Percentiles rank a stretch among this genome's conserved stretches.
Evolutionary conservation across 2,329 filamentous ascomycete species (phyloP).

Genomic region (Botrytis medusae): DNA sequence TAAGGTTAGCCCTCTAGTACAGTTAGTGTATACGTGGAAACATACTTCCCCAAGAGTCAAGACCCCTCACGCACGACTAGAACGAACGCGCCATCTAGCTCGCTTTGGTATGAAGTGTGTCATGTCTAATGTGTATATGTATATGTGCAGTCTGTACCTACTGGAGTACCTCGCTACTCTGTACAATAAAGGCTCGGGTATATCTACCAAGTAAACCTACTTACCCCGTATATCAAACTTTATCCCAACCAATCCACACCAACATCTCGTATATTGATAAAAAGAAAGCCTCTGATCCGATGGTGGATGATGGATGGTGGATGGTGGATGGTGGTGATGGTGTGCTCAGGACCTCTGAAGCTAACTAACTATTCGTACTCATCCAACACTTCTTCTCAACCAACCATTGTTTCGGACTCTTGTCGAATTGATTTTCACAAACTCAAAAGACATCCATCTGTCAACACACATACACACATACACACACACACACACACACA

Average conservation of each 20-base stretch:
- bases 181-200: no score
- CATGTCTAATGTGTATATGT: neutral
- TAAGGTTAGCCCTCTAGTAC: neutral
- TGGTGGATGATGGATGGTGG: neutral
- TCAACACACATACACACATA: neutral
- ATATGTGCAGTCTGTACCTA: neutral
- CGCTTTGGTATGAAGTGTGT: neutral
- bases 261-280: neutral
- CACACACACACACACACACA: neutral
- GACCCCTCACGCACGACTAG: neutral
- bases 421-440: neutral
- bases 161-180: no score
- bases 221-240: neutral
- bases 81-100: neutral
- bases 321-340: neutral
- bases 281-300: neutral
- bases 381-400: neutral
- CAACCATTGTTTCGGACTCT: slow-evolving; percentile 1
- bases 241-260: neutral
- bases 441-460: neutral
- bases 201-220: no score
- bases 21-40: neutral
- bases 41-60: neutral
- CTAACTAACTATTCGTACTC: neutral
- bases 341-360: neutral